Percentiles rank a stretch among this genome's conserved stretches.
phyloP scores from a whole-genome alignment of 129 eudicot genomes.

The Daucus carota region DH1_v3.0 NC_030389.2:41953501-41954000 shows the following conservation, averaged over 20 bases:
- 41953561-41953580: background rate
- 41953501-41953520: too few species aligned
- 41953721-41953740: slow-evolving; percentile 54
- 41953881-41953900: too few species aligned
- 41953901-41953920: too few species aligned
- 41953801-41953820: slow-evolving; percentile 76
- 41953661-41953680: slow-evolving; percentile 31
- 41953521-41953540: too few species aligned
- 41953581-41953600: background rate
- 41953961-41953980: too few species aligned
- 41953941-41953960: too few species aligned
- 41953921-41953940: too few species aligned
- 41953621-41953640: background rate
- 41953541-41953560: background rate
- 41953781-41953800: slow-evolving; percentile 85
- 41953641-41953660: background rate
- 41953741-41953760: slow-evolving; percentile 70
- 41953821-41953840: slow-evolving; percentile 56
- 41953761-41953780: slow-evolving; percentile 84
- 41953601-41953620: background rate
- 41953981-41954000: too few species aligned
- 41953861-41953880: too few species aligned
- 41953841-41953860: background rate
- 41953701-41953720: slow-evolving; percentile 98
- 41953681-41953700: slow-evolving; percentile 89